These are phyloP conservation scores for Microbotryum scabiosae DNA, from an alignment of 1,284 basidiomycete species.

Conservation along the genomic window DNA sequence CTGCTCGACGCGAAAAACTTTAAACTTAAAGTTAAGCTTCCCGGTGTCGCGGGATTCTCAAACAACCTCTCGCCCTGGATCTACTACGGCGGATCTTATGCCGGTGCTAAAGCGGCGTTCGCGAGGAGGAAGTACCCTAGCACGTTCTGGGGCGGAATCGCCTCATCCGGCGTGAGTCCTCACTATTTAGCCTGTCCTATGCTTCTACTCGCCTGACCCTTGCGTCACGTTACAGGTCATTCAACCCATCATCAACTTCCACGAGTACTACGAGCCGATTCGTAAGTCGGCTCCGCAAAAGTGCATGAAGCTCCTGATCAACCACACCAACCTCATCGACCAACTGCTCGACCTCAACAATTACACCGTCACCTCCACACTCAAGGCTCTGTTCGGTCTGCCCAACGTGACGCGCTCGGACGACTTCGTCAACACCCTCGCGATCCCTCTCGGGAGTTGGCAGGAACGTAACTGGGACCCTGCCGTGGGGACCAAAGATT, in stretches of 20 bases:
- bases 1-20: conserved; percentile 89
- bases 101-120: conserved; percentile 87
- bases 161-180: conserved; percentile 47
- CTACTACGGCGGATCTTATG: conserved; percentile 81
- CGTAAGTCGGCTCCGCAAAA: conserved; percentile 18
- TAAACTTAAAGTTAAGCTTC: conserved; percentile 68
- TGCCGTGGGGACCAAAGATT: conserved; percentile 24
- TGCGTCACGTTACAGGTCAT: not conserved
- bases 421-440: conserved; percentile 32
- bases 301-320: conserved; percentile 26
- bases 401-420: conserved; percentile 25
- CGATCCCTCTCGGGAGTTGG: conserved; percentile 31
- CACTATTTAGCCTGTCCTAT: too few species aligned
- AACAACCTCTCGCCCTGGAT: conserved; percentile 70
- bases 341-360: conserved; percentile 24
- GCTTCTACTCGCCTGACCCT: too few species aligned
- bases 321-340: conserved; percentile 29
- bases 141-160: conserved; percentile 82
- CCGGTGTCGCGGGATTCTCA: conserved; percentile 56
- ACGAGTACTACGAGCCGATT: conserved; percentile 33
- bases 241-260: conserved; percentile 28
- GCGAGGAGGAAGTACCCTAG: conserved; percentile 82
- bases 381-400: conserved; percentile 31
- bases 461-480: conserved; percentile 34
- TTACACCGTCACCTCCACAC: conserved; percentile 13